Base-by-base conservation (phyloP, 139 green algal genomes). In the Picochlorum sp. region DNA sequence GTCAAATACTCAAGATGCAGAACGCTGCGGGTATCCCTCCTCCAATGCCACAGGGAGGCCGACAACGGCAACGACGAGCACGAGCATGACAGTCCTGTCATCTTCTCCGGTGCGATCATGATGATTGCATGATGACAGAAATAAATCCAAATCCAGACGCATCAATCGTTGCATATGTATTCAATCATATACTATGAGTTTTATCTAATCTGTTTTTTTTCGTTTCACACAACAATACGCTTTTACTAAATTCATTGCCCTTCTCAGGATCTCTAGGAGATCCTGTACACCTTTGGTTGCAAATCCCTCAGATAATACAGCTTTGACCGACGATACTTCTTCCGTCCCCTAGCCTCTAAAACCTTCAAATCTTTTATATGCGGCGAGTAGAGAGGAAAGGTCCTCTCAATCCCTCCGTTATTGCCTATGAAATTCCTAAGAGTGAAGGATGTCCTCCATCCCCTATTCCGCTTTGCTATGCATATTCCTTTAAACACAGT, bases 1-100 rank as follows among this genome's bases (percentile, higher is more conserved):
- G 85, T 6, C 74, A 90, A 50, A 91, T 91, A 51, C 65, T 91
- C 57, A 44, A 75, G 64, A 74, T 84, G 55, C 76, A 87, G 57
- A 55, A 60, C 23, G 62, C 62, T n/a, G 6, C 59, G 37, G 83
- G 76, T 20, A 65, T 85, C 14, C 28, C 56, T 24, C 75, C 70
- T 45, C 80, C 75, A 21, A 45, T 45, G 41, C 45, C 71, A 37
- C 56, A 45, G 30, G 9, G 28, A 62, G 30, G 56, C 11, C 30
- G 51, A 59, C 23, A 21, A 49, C 18, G 24, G 28, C 26, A 45
- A 7, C 11, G 47, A 9, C 47, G 15, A 54, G 47, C 11, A 9
- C 16, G 47, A 54, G 47, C 47, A 54, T 54, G 47, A 54, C 6
- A 13, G 28, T 3, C 0, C 28, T 41, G 34, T 13, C n/a, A n/a